These are phyloP conservation scores for Leccinum ochraceum DNA, from an alignment of 768 basidiomycete species.

Conservation along the genomic window DNA sequence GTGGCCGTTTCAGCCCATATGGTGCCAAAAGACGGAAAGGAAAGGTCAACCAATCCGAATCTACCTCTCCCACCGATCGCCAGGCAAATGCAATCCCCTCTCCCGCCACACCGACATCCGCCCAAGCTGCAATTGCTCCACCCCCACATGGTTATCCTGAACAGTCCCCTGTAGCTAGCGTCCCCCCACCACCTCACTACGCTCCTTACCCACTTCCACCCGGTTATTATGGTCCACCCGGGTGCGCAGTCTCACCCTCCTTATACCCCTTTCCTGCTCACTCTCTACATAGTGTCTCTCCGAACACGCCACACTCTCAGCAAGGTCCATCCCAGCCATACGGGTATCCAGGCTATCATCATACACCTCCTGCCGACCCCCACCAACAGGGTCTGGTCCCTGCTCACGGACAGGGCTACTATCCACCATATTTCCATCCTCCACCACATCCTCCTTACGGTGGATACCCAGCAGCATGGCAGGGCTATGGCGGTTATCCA, in stretches of 20 bases:
- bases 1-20: slow-evolving; percentile 49
- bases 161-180: slow-evolving; percentile 24
- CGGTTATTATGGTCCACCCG: slow-evolving; percentile 34
- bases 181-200: slow-evolving; percentile 33
- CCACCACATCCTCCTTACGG: slow-evolving; percentile 31
- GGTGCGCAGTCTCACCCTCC: slow-evolving; percentile 16
- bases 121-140: slow-evolving; percentile 23
- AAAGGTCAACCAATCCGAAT: slow-evolving; percentile 29
- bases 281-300: slow-evolving; percentile 20
- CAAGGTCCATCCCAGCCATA: slow-evolving; percentile 27
- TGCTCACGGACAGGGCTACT: slow-evolving; percentile 26
- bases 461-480: slow-evolving; percentile 32
- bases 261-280: slow-evolving; percentile 13
- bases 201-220: slow-evolving; percentile 35
- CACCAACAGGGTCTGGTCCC: slow-evolving; percentile 28
- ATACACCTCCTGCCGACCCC: slow-evolving; percentile 23
- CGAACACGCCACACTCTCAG: slow-evolving; percentile 25
- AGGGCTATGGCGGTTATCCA: slow-evolving; percentile 34
- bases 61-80: slow-evolving; percentile 33
- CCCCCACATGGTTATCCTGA: slow-evolving; percentile 32
- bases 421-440: slow-evolving; percentile 35
- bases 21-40: slow-evolving; percentile 42
- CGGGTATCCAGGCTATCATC: slow-evolving; percentile 26
- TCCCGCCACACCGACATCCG: slow-evolving; percentile 32
- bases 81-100: slow-evolving; percentile 27